phyloP scores from a whole-genome alignment of 192 early-diverging fungal species.

The Backusella luteola region DNA sequence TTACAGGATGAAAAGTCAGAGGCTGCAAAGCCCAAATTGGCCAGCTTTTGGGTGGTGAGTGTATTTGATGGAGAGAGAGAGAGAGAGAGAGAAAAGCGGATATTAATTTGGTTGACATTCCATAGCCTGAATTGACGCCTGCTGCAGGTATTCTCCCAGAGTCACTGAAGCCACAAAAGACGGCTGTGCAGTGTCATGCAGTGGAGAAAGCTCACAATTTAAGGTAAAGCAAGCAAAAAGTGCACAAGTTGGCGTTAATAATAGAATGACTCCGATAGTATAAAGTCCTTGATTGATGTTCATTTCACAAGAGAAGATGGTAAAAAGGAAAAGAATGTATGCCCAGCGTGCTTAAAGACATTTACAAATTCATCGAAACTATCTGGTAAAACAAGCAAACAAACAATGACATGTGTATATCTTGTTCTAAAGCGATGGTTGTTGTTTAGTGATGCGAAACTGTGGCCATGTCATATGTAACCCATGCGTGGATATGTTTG shows the following conservation, averaged over 20 bases:
- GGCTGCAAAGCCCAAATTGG: conserved; percentile 44
- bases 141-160: conserved; percentile 50
- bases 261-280: conserved; percentile 28
- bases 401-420: neutral
- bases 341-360: conserved; percentile 70
- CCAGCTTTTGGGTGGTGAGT: conserved; percentile 73
- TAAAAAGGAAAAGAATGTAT: conserved; percentile 45
- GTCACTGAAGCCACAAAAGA: conserved; percentile 53
- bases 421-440: neutral
- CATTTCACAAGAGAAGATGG: conserved; percentile 55
- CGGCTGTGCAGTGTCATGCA: conserved; percentile 64
- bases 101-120: neutral
- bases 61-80: too few relatives aligned
- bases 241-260: neutral
- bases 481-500: conserved; percentile 63
- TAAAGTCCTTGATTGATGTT: conserved; percentile 65
- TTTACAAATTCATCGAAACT: conserved; percentile 72
- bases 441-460: conserved; percentile 46
- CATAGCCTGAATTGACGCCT: conserved; percentile 71
- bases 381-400: conserved; percentile 39
- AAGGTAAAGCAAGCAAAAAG: conserved; percentile 38
- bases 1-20: conserved; percentile 36
- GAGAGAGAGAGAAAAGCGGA: too few relatives aligned
- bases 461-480: conserved; percentile 77
- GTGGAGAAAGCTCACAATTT: conserved; percentile 60